Evolutionary conservation across 2,329 filamentous ascomycete species (phyloP), one percentile per base, ranked within the genome.

Genomic region (Fusarium sp.): DNA sequence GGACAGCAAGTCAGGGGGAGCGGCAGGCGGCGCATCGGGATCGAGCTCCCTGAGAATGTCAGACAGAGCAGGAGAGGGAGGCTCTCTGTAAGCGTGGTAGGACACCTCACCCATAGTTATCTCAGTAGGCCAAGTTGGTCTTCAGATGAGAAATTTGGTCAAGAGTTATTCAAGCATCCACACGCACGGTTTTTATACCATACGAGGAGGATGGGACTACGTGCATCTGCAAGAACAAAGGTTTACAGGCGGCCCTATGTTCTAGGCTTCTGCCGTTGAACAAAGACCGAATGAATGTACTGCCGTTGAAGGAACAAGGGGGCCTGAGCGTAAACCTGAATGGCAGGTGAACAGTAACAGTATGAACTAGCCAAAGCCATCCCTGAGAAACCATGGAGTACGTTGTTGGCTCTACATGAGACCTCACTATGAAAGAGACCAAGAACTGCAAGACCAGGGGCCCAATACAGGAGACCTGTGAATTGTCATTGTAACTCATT

Each of bases 1-100:
- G 9, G 66, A 68, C 13, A 68, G 39, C 14, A 70, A 18, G 20
- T 70, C 53, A 8, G 22, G 63, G 8, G 67, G 66, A 13, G 64
- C 59, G 24, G 40, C 44, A 39, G 62, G 66, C 3, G 58, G 42
- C 14, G 38, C 49, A n/a, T 31, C n/a, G 8, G 22, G 33, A 31
- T 59, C 31, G 13, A 56, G 28, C 22, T 70, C 36, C 34, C 14
- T 50, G 17, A 52, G 9, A 18, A 44, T 22, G 13, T 39, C 38
- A 20, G 56, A 57, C 31, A 54, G 13, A 31, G 42, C 13, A n/a
- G 28, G 26, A 11, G 17, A 28, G 22, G 52, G 51, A 38, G 26
- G 36, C 15, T 48, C 52, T 24, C 22, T 5, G 18, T 42, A 7
- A 4, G 9, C 13, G 15, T 42, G 36, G 43, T 51, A 14, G 26